Conservation (phyloP, 208 protist genomes). For the Plasmodiophora brassicae region DNA sequence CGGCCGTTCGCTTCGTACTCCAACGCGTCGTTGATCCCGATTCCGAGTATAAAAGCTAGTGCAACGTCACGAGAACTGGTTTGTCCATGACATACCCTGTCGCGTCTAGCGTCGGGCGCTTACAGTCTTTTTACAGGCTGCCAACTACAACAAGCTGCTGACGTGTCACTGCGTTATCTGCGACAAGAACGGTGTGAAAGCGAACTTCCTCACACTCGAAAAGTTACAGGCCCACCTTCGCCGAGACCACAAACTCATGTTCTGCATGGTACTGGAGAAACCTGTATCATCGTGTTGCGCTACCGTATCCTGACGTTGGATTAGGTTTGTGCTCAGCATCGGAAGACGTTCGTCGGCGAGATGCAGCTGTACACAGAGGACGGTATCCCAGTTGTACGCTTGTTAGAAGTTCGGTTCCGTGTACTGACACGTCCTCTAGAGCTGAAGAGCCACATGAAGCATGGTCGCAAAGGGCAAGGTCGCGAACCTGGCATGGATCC, state of each 20-base stretch:
- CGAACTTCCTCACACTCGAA: neutral
- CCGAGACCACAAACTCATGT: neutral
- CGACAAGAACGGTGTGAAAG: neutral
- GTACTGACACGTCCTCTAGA: too few species aligned
- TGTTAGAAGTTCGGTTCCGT: too few species aligned
- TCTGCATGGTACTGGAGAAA: constrained; percentile 7
- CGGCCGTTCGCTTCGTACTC: neutral
- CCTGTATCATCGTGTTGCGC: neutral
- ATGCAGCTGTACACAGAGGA: neutral
- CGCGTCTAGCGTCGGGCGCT: too few species aligned
- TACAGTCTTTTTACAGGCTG: constrained; percentile 6
- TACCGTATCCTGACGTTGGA: neutral
- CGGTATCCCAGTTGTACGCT: neutral
- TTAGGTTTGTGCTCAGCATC: neutral
- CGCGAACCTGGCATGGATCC: neutral
- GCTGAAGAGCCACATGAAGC: neutral
- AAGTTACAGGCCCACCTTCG: neutral
- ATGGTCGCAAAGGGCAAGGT: neutral
- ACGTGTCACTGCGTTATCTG: constrained; percentile 2
- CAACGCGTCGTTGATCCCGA: neutral
- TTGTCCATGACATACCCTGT: too few species aligned
- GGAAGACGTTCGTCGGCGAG: constrained; percentile 14
- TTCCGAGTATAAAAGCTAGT: neutral
- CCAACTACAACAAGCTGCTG: constrained; percentile 5
- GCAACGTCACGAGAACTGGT: neutral